Percentiles rank a stretch among this genome's conserved stretches.
phyloP scores from a whole-genome alignment of 83 land plant genomes.

The Diphasiastrum complanatum region DNA sequence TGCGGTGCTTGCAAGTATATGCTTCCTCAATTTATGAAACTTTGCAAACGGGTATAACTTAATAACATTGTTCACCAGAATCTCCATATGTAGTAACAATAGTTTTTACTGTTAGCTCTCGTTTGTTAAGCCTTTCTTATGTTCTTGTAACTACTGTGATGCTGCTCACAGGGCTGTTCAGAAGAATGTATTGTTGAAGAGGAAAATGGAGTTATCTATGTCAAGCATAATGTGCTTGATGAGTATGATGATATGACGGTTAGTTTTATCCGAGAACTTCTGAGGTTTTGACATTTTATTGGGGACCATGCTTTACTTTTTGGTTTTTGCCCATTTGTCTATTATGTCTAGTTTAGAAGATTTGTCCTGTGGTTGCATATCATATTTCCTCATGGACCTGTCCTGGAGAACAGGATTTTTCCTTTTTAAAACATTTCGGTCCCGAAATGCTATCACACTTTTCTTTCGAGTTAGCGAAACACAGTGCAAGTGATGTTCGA shows the following conservation, averaged over 20 bases:
- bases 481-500: no score
- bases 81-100: neutral
- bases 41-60: slow-evolving; percentile 19
- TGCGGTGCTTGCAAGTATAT: slow-evolving; percentile 31
- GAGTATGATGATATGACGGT: slow-evolving; percentile 31
- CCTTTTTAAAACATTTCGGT: no score
- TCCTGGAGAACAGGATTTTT: no score
- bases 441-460: no score
- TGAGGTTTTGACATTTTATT: no score
- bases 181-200: slow-evolving; percentile 16
- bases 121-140: neutral
- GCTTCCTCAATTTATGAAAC: slow-evolving; percentile 22
- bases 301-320: no score
- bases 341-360: no score
- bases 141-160: neutral
- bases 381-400: no score
- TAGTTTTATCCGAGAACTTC: slow-evolving; percentile 4
- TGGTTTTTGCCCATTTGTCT: no score
- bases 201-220: neutral
- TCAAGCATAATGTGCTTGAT: slow-evolving; percentile 30
- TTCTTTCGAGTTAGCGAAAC: no score
- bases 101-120: neutral
- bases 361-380: no score
- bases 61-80: no score
- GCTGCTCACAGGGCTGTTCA: slow-evolving; percentile 31